Conservation (phyloP, 2,329 filamentous ascomycete species). For the Drechmeria coniospora region DNA sequence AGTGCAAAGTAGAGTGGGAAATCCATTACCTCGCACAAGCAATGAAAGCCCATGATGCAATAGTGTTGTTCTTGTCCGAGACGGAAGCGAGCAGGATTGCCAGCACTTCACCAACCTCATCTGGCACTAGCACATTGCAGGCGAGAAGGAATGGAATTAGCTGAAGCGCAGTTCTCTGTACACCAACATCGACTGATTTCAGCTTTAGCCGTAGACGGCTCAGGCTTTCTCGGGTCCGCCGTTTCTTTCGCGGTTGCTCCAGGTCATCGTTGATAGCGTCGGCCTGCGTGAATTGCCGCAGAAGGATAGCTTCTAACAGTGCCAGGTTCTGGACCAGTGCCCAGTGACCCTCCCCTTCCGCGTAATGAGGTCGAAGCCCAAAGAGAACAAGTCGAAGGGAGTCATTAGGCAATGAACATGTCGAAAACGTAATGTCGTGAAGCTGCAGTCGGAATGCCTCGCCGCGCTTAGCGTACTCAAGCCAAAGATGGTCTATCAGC, state of each 20-base stretch:
- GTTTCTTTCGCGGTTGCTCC: conserved; percentile 37
- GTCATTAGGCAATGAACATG: conserved; percentile 24
- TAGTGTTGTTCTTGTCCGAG: conserved; percentile 50
- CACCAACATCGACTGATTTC: conserved; percentile 24
- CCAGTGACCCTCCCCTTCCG: conserved; percentile 44
- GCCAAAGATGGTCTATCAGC: conserved; percentile 56
- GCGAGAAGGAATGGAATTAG: conserved; percentile 41
- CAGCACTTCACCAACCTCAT: conserved; percentile 40
- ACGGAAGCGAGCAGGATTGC: conserved; percentile 42
- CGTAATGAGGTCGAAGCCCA: conserved; percentile 35
- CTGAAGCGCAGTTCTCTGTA: conserved; percentile 38
- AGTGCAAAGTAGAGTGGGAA: not conserved
- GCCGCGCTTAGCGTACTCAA: conserved; percentile 60
- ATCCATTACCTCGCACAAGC: conserved; percentile 61
- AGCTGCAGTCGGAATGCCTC: conserved; percentile 60
- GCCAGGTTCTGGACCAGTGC: conserved; percentile 42
- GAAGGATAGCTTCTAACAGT: conserved; percentile 35
- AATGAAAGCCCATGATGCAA: conserved; percentile 72
- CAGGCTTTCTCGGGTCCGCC: conserved; percentile 24
- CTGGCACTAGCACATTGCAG: conserved; percentile 25
- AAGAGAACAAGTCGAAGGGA: conserved; percentile 35
- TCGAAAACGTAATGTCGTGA: conserved; percentile 53
- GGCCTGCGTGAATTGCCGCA: conserved; percentile 10
- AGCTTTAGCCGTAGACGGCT: conserved; percentile 35
- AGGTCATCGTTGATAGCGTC: conserved; percentile 13